phyloP scores from a whole-genome alignment of 2,329 filamentous ascomycete genomes.

The Raffaelea ambrosiae region DNA sequence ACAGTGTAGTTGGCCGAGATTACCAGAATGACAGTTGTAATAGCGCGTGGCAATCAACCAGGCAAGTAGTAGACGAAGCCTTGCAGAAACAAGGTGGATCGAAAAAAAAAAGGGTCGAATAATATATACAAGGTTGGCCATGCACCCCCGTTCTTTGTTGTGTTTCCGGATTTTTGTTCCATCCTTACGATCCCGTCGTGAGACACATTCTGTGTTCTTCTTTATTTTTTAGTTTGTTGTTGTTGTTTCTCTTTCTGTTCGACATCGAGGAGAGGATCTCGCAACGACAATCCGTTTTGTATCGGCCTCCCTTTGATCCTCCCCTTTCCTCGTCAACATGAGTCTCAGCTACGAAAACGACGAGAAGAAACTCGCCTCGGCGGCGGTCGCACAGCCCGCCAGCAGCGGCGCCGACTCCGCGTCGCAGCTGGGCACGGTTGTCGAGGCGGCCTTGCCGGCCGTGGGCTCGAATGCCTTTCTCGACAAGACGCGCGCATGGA shows the following conservation, averaged over 20 bases:
- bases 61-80: neutral
- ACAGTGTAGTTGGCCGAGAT: neutral
- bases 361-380: neutral
- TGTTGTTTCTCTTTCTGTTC: neutral
- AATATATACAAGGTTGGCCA: no score
- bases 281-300: no score
- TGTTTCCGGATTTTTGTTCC: no score
- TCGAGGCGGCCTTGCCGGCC: neutral
- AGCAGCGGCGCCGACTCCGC: neutral
- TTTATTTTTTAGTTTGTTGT: no score
- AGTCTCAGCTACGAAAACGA: neutral
- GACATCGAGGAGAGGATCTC: no score
- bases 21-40: neutral
- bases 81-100: no score
- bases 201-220: no score
- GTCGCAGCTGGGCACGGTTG: neutral
- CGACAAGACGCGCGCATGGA: conserved; percentile 11
- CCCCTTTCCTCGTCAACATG: neutral
- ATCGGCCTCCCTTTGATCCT: no score
- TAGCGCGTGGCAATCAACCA: no score
- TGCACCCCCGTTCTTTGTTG: no score
- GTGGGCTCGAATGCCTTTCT: neutral
- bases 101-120: no score
- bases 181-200: no score
- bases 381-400: neutral